phyloP scores from a whole-genome alignment of 352 stramenopile species.

The Phytophthora brassicae region DNA sequence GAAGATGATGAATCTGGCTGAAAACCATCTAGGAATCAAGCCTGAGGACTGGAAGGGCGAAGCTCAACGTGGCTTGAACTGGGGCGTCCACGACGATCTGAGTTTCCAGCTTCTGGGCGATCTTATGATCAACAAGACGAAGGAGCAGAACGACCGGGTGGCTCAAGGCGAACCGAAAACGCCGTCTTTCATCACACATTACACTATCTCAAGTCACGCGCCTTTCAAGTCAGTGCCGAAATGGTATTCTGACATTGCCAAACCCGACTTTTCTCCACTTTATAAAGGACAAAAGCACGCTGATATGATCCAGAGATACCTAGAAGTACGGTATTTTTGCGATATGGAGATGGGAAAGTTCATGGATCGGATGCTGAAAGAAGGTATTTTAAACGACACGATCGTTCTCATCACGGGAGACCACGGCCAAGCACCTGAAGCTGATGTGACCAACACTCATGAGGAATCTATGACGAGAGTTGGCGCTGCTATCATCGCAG shows the following conservation, averaged over 20 bases:
- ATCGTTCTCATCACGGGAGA: conserved; percentile 59
- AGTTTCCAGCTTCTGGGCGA: conserved; percentile 48
- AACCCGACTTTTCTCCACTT: conserved; percentile 45
- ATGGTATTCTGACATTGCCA: conserved; percentile 35
- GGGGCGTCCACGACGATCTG: conserved; percentile 57
- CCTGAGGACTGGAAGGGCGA: conserved; percentile 33
- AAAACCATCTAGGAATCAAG: conserved; percentile 35
- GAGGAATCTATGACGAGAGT: conserved; percentile 39
- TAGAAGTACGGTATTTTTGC: conserved; percentile 48
- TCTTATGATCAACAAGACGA: conserved; percentile 46
- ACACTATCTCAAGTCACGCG: conserved; percentile 65
- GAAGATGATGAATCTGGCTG: conserved; percentile 41
- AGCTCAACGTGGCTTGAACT: conserved; percentile 26
- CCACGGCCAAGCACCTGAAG: conserved; percentile 49
- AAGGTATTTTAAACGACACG: conserved; percentile 51
- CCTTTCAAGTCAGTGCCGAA: conserved; percentile 38
- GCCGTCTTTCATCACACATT: conserved; percentile 56
- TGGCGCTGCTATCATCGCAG: conserved; percentile 33
- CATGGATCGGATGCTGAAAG: conserved; percentile 44
- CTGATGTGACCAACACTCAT: conserved; percentile 34
- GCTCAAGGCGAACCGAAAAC: conserved; percentile 26
- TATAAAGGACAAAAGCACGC: conserved; percentile 27
- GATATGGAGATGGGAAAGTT: conserved; percentile 53
- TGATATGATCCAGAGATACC: conserved; percentile 35
- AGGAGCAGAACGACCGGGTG: conserved; percentile 31